Evolutionary conservation across 139 green algal species (phyloP).

Genomic region (Micromonas pusilla): DNA sequence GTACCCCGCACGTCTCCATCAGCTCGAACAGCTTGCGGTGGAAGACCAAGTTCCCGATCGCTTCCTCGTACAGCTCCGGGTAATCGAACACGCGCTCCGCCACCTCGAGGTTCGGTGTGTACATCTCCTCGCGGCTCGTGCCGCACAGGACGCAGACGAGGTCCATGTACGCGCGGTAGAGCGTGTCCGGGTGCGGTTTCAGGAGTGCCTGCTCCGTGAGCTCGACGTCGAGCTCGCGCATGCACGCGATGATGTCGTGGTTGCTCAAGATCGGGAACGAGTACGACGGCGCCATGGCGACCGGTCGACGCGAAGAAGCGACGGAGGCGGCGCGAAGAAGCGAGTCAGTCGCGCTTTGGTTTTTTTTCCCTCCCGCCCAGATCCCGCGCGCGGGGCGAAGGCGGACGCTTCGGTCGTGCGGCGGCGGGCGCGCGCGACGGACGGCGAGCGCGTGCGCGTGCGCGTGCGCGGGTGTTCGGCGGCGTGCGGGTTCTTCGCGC

Average conservation of each 20-base stretch:
- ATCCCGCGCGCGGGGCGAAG: too few relatives aligned
- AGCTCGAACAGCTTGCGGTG: constrained; percentile 56
- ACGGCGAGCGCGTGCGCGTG: too few relatives aligned
- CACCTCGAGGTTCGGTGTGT: constrained; percentile 72
- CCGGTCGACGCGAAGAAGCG: not conserved
- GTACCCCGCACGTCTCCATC: constrained; percentile 60
- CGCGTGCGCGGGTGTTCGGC: too few relatives aligned
- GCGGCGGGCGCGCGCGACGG: too few relatives aligned
- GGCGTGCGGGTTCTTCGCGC: too few relatives aligned
- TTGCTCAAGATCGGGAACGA: constrained; percentile 67
- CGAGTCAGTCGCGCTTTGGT: too few relatives aligned
- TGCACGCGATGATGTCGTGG: constrained; percentile 68
- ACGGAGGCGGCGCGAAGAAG: too few relatives aligned
- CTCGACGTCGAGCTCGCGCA: constrained; percentile 72
- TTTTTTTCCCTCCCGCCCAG: too few relatives aligned
- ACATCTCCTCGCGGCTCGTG: constrained; percentile 75
- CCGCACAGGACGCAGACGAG: constrained; percentile 66
- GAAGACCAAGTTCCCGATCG: constrained; percentile 71
- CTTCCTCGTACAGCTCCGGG: constrained; percentile 89
- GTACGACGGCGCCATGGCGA: constrained; percentile 38
- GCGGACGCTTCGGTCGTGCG: too few relatives aligned
- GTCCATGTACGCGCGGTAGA: constrained; percentile 66
- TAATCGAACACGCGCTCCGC: constrained; percentile 74
- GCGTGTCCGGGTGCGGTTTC: constrained; percentile 70
- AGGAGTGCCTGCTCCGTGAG: constrained; percentile 54